Conservation (phyloP, 2,329 filamentous ascomycete species). For the Trichocomaceae sp. region DNA sequence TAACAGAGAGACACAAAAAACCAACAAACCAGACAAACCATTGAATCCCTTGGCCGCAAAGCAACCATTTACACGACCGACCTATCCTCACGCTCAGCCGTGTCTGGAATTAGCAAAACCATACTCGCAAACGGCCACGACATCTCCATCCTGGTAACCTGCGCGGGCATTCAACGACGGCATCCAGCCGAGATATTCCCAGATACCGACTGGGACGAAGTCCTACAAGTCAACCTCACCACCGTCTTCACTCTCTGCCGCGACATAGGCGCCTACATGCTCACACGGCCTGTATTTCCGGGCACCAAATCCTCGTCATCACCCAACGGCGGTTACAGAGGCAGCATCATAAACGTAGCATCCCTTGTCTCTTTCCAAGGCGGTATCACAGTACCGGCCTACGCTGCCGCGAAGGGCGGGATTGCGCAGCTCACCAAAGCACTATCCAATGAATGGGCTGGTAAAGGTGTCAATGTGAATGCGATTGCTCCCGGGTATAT, state of each 20-base stretch:
- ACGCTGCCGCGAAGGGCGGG: constrained; percentile 74
- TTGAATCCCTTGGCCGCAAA: constrained; percentile 33
- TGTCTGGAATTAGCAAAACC: constrained; percentile 34
- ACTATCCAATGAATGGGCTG: constrained; percentile 75
- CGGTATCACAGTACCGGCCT: constrained; percentile 74
- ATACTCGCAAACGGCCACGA: constrained; percentile 43
- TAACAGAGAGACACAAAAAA: constrained; percentile 48
- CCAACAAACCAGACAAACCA: constrained; percentile 37
- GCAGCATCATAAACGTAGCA: constrained; percentile 67
- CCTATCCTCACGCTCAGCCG: constrained; percentile 34
- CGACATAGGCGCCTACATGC: constrained; percentile 20
- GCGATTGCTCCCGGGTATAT: constrained; percentile 87
- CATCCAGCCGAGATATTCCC: constrained; percentile 72
- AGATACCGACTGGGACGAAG: constrained; percentile 67
- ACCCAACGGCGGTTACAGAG: constrained; percentile 16
- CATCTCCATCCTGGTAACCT: constrained; percentile 76
- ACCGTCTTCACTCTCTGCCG: constrained; percentile 21
- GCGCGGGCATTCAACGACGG: constrained; percentile 76
- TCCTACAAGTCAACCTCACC: constrained; percentile 80
- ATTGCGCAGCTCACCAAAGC: constrained; percentile 75
- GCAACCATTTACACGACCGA: constrained; percentile 40
- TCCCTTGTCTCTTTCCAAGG: constrained; percentile 73
- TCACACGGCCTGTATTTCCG: constrained; percentile 18
- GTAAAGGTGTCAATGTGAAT: constrained; percentile 72
- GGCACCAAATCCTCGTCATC: constrained; percentile 12